A percentile compares a stretch with the other conserved stretches of the same genome.
phyloP scores from a whole-genome alignment of 768 basidiomycete genomes.

The Kwoniella europaea region DNA sequence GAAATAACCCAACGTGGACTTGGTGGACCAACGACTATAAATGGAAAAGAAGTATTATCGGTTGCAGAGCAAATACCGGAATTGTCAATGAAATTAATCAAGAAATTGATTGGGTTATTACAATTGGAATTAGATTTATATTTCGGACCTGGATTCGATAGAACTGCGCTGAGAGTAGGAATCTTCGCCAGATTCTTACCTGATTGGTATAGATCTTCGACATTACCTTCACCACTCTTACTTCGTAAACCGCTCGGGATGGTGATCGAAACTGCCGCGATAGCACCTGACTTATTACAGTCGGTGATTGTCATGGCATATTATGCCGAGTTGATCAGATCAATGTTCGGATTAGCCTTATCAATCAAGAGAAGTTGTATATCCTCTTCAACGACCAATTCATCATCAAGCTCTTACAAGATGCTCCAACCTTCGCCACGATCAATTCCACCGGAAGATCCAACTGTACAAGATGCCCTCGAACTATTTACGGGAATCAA shows the following conservation, averaged over 20 bases:
- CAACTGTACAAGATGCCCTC: slow-evolving; percentile 65
- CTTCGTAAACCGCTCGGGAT: slow-evolving; percentile 88
- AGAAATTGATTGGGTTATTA: slow-evolving; percentile 74
- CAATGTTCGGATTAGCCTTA: slow-evolving; percentile 71
- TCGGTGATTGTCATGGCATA: slow-evolving; percentile 87
- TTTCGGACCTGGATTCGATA: slow-evolving; percentile 46
- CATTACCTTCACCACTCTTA: slow-evolving; percentile 82
- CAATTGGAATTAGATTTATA: slow-evolving; percentile 51
- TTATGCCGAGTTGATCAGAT: slow-evolving; percentile 85
- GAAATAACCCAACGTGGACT: slow-evolving; percentile 81
- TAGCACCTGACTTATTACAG: slow-evolving; percentile 84
- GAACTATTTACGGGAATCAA: slow-evolving; percentile 77
- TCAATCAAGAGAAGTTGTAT: slow-evolving; percentile 41
- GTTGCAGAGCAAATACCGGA: slow-evolving; percentile 80
- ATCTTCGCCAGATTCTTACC: slow-evolving; percentile 88
- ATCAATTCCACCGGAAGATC: slow-evolving; percentile 58
- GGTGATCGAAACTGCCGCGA: slow-evolving; percentile 85
- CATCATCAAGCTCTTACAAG: neutral
- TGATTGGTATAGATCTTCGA: slow-evolving; percentile 87
- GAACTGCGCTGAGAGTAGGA: slow-evolving; percentile 49
- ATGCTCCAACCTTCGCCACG: slow-evolving; percentile 20
- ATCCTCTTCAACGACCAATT: neutral
- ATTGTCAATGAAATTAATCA: slow-evolving; percentile 74
- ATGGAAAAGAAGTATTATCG: slow-evolving; percentile 60
- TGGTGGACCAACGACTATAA: neutral